These are phyloP conservation scores for Clarireedia hainanense DNA, from an alignment of 2,329 filamentous ascomycete genomes.

Conservation along the genomic window DNA sequence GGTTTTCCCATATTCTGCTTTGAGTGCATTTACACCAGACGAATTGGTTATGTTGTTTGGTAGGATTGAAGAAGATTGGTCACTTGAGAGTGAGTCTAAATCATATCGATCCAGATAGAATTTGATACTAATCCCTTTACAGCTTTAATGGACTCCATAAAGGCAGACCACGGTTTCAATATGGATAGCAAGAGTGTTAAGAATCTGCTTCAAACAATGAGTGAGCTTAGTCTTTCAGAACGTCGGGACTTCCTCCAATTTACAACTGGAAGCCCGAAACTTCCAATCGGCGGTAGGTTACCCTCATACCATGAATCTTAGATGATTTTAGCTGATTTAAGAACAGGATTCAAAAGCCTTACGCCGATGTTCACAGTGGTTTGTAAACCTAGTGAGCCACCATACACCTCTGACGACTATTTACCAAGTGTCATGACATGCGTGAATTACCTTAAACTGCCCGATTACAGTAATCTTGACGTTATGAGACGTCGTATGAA, in stretches of 20 bases:
- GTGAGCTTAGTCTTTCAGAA: constrained; percentile 64
- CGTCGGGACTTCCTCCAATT: constrained; percentile 95
- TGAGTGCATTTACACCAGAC: constrained; percentile 89
- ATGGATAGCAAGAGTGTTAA: constrained; percentile 96
- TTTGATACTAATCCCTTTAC: constrained; percentile 14
- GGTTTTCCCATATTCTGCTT: constrained; percentile 89
- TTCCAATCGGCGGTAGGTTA: constrained; percentile 86
- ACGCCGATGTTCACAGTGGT: constrained; percentile 99
- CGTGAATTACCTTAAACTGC: constrained; percentile 97
- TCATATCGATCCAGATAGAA: neutral
- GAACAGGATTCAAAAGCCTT: constrained; percentile 83
- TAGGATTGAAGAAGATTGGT: constrained; percentile 90
- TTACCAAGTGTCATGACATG: constrained; percentile 99
- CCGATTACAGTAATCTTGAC: constrained; percentile 78
- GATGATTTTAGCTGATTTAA: constrained; percentile 28
- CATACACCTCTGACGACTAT: constrained; percentile 91
- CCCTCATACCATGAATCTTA: neutral
- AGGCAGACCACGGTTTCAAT: constrained; percentile 96
- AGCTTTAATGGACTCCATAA: constrained; percentile 97
- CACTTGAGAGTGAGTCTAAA: constrained; percentile 74
- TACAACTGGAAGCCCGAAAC: constrained; percentile 93
- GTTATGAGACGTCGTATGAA: constrained; percentile 71
- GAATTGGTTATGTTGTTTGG: constrained; percentile 95
- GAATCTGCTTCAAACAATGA: constrained; percentile 92
- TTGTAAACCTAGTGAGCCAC: constrained; percentile 94